Evolutionary conservation across 331 rosid species (phyloP).

Genomic region (Rhamnella rubrinervis): DNA sequence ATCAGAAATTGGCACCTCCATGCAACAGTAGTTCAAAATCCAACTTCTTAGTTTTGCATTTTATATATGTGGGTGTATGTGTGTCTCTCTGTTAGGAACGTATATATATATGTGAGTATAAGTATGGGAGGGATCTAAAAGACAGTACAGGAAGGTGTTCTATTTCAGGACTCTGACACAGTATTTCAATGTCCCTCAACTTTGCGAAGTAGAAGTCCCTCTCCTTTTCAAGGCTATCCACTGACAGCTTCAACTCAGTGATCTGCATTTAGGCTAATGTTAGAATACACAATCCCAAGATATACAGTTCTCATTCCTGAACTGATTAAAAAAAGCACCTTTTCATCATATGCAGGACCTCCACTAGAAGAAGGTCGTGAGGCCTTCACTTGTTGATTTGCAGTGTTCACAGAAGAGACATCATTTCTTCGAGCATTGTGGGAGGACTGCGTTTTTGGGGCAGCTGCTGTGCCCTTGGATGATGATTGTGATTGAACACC

Average conservation of each 20-base stretch:
- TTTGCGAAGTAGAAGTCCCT: conserved; percentile 88
- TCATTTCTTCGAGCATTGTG: conserved; percentile 73
- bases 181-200: conserved; percentile 83
- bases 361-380: conserved; percentile 47
- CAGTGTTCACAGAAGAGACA: conserved; percentile 37
- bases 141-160: conserved; percentile 53
- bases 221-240: conserved; percentile 96
- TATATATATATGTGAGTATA: too few relatives aligned
- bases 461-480: conserved; percentile 47
- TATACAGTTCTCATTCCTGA: not conserved
- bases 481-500: conserved; percentile 61
- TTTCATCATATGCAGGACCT: conserved; percentile 64
- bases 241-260: conserved; percentile 82
- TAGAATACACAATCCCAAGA: not conserved
- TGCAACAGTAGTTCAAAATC: too few relatives aligned
- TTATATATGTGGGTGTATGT: too few relatives aligned
- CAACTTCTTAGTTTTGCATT: too few relatives aligned
- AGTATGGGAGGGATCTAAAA: not conserved
- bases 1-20: not conserved
- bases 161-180: conserved; percentile 75
- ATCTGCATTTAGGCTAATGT: conserved; percentile 49
- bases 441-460: conserved; percentile 58
- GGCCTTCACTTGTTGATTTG: conserved; percentile 49
- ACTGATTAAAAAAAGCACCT: conserved; percentile 39
- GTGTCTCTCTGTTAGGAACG: too few relatives aligned